Evolutionary conservation across 1,284 basidiomycete genomes (phyloP).

Genomic region (Albatrellus sp.): DNA sequence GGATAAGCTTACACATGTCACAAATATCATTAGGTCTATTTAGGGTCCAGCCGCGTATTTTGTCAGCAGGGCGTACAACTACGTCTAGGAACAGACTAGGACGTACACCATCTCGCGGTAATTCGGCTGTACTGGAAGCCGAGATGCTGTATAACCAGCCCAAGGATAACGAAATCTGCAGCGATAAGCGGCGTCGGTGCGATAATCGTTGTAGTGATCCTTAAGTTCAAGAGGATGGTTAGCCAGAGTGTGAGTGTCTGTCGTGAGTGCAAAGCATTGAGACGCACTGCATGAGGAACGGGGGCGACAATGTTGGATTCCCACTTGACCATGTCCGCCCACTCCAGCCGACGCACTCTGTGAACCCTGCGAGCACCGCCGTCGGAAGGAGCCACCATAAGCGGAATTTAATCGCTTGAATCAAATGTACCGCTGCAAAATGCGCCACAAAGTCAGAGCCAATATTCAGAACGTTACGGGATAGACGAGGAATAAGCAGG

Average conservation of each 20-base stretch:
- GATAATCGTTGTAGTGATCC: slow-evolving; percentile 29
- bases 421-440: slow-evolving; percentile 27
- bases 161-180: slow-evolving; percentile 35
- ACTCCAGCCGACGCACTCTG: slow-evolving; percentile 40
- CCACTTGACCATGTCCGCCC: slow-evolving; percentile 21
- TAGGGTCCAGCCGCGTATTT: background rate
- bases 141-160: slow-evolving; percentile 25
- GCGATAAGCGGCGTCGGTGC: slow-evolving; percentile 36
- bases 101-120: slow-evolving; percentile 18
- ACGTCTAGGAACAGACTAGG: background rate
- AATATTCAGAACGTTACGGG: background rate
- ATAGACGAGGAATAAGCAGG: background rate
- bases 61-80: background rate
- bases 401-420: slow-evolving; percentile 27
- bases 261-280: slow-evolving; percentile 13
- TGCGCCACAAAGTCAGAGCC: background rate
- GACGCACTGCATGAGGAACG: slow-evolving; percentile 20
- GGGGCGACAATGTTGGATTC: slow-evolving; percentile 11
- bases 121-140: slow-evolving; percentile 30
- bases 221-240: slow-evolving; percentile 8
- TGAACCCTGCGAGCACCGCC: slow-evolving; percentile 31
- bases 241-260: background rate
- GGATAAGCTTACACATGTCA: background rate
- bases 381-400: slow-evolving; percentile 45
- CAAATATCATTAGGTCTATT: slow-evolving; percentile 4